Evolutionary conservation across 768 basidiomycete species (phyloP), one percentile per base, ranked within the genome.

Genomic region (Pleurotus ostreatus): DNA sequence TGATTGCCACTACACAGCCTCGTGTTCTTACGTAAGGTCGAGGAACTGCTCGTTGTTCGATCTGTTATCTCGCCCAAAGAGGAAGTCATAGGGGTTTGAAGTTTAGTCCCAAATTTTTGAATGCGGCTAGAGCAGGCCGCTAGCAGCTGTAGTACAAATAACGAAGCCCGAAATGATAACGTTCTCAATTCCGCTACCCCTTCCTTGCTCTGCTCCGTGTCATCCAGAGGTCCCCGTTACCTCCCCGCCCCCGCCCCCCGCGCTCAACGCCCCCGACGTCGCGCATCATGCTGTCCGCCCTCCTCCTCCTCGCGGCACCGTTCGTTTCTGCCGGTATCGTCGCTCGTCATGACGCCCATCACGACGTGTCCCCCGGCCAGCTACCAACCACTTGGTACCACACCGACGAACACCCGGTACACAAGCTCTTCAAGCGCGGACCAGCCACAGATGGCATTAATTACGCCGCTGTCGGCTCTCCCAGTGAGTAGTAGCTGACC

Each of bases 371-470:
- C 34, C 51, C 60, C 6, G 52, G 61, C 58, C 59, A 64, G 2
- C 71, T 79, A 11, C 74, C 78, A 25, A 63, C 58, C 15, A 55
- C 65, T 5, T 92, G 90, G 90, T 83, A 79, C 64, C 91, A 90
- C 51, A 64, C 70, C 44, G 65, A 74, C 13, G 78, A 77, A 60
- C 88, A 91, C 62, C 82, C 81, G 3, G 82, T 77, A 7, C 76
- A 87, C 65, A 54, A 62, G 45, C 74, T 93, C 48, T 92, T 92
- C 71, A 78, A 73, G 62, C 84, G 89, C 52, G 78, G 57, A 25
- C 52, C 66, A 0, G 61, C 68, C 9, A 66, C 68, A 9, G 84
- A 87, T 58, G 84, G 80, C 26, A 63, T 65, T 4, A 57, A 57
- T 56, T 88, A 85, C 62, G 66, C 84, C 26, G 61, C 71, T 38